Conservation (phyloP, 192 early-diverging fungal genomes). For the Coemansia sp. region DNA sequence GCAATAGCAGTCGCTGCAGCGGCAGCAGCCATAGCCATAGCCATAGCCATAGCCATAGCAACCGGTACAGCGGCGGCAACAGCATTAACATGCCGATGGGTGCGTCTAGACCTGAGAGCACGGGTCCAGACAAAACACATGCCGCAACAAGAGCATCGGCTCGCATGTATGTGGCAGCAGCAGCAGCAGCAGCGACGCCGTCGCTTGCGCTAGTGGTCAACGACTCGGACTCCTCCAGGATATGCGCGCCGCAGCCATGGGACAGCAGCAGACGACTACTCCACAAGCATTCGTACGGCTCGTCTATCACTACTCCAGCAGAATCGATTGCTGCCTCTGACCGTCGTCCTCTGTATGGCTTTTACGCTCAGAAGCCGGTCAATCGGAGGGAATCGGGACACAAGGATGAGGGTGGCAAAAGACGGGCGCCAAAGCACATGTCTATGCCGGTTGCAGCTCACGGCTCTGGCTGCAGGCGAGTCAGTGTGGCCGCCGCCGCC, state of each 20-base stretch:
- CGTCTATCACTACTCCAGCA: constrained; percentile 3
- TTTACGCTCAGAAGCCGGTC: constrained; percentile 17
- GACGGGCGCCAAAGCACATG: constrained; percentile 25
- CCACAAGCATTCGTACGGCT: constrained; percentile 12
- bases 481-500: neutral
- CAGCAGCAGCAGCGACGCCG: neutral
- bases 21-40: too few species aligned
- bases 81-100: too few species aligned
- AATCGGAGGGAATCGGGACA: too few species aligned
- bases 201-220: too few species aligned
- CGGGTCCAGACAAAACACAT: too few species aligned
- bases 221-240: neutral
- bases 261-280: constrained; percentile 19
- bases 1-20: too few species aligned
- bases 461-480: neutral
- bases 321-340: neutral
- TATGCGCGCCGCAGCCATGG: constrained; percentile 11
- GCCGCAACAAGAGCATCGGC: neutral
- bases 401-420: neutral
- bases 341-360: constrained; percentile 15
- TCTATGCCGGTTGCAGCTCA: constrained; percentile 24
- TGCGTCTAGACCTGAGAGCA: too few species aligned
- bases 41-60: too few species aligned
- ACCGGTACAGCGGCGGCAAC: too few species aligned
- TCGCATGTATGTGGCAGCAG: neutral